Evolutionary conservation across 192 early-diverging fungal species (phyloP), one percentile per base, ranked within the genome.

Genomic region (Backusella circina): DNA sequence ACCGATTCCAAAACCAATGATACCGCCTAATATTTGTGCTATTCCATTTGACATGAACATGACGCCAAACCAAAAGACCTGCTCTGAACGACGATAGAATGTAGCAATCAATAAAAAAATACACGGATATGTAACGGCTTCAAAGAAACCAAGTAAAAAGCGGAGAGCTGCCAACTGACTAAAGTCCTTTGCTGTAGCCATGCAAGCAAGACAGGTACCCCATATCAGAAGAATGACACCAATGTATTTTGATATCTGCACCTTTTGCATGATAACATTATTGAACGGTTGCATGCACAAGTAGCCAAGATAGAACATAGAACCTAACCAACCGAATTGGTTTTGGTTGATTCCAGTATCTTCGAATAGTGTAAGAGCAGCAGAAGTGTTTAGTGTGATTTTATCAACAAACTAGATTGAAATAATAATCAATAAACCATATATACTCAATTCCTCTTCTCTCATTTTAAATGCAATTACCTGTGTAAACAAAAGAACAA

Each of bases 111-210:
- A 36, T 31, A 78, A 50, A 7, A 78, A 65, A 13, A 65, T 44
- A n/a, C 71, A 44, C 7, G 77, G 77, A 9, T 73, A 66, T 4
- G 47, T 39, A 0, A 71, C 71, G 2, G 69, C 77, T 39, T 78
- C 77, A 44, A 78, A 73, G n/a, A 78, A 39, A 68, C 77, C 77
- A 38, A 78, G 66, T 10, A 73, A 65, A 41, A 72, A 78, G 1
- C 77, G 77, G 33, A 72, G 38, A 2, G 41, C 47, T 1, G 51
- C 61, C 1, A 78, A 13, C 18, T 65, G 44, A 12, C 65, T 51
- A 26, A 78, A 78, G 9, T 78, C 26, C 4, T 32, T 28, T 9
- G 64, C 77, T 9, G 65, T 5, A 1, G 71, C 31, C 65, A 37
- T 78, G 12, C 57, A 21, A 1, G 77, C 77, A 28, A 78, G 38